phyloP scores from a whole-genome alignment of 2,329 filamentous ascomycete genomes.

The Thielaviopsis punctulata region DNA sequence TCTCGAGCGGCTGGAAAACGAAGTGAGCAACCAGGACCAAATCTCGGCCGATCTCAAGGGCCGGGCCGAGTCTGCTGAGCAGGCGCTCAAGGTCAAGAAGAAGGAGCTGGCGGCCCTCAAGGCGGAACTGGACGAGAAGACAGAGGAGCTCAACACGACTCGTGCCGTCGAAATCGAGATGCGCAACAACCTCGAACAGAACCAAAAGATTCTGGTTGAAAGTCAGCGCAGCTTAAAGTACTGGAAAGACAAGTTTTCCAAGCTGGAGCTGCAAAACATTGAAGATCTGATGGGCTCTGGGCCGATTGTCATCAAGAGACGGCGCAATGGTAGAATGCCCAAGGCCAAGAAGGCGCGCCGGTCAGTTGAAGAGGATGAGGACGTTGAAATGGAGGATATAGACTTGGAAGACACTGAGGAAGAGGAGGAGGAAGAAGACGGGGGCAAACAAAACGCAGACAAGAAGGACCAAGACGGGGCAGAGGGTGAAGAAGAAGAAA shows the following conservation, averaged over 20 bases:
- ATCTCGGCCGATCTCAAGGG: constrained; percentile 56
- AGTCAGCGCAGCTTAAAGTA: constrained; percentile 71
- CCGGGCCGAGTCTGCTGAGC: constrained; percentile 67
- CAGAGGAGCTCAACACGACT: constrained; percentile 70
- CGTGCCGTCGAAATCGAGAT: constrained; percentile 90
- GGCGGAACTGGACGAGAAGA: constrained; percentile 71
- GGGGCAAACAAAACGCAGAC: constrained; percentile 15
- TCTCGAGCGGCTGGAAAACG: constrained; percentile 59
- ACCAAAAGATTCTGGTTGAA: constrained; percentile 72
- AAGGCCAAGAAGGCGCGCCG: constrained; percentile 2
- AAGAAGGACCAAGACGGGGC: constrained; percentile 12
- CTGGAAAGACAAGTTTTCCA: constrained; percentile 80
- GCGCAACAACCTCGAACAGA: constrained; percentile 94
- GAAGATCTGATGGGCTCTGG: constrained; percentile 40
- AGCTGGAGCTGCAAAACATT: constrained; percentile 68
- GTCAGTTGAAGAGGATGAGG: constrained; percentile 12
- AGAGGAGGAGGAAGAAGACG: constrained; percentile 16
- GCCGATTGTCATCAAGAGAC: constrained; percentile 12
- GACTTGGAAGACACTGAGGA: constrained; percentile 12
- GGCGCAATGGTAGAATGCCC: constrained; percentile 2
- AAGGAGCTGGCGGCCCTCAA: constrained; percentile 66
- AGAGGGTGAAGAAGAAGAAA: constrained; percentile 17
- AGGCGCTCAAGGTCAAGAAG: constrained; percentile 60
- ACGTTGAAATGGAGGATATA: constrained; percentile 12
- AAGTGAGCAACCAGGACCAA: constrained; percentile 59